These are phyloP conservation scores for Colletotrichum horii DNA, from an alignment of 2,329 filamentous ascomycete species.

Conservation along the genomic window DNA sequence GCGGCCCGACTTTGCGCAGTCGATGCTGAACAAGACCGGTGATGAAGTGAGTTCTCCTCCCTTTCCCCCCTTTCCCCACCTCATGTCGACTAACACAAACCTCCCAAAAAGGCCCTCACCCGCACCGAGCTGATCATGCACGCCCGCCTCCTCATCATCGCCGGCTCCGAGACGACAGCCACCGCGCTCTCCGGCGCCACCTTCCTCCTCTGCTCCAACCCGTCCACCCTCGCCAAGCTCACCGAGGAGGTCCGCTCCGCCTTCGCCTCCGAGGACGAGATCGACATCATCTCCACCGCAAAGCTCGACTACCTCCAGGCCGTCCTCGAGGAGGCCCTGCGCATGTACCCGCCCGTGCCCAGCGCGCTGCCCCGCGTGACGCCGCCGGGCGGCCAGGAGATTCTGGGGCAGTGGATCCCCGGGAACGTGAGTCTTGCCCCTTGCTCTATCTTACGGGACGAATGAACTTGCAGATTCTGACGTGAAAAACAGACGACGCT, in stretches of 20 bases:
- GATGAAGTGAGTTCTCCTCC: neutral
- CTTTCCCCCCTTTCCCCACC: too few species aligned
- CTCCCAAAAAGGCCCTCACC: constrained; percentile 1
- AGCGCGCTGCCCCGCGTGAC: constrained; percentile 30
- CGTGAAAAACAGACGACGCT: constrained; percentile 40
- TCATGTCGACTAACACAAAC: neutral
- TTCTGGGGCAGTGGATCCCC: constrained; percentile 36
- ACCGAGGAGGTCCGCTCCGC: constrained; percentile 39
- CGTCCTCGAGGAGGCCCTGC: constrained; percentile 45
- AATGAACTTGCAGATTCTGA: too few species aligned
- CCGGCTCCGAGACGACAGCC: constrained; percentile 40
- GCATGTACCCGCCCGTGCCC: constrained; percentile 41
- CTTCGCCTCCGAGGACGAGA: constrained; percentile 39
- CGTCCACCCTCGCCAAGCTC: constrained; percentile 32
- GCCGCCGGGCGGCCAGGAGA: constrained; percentile 33
- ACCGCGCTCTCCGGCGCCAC: constrained; percentile 31
- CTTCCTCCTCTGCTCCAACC: constrained; percentile 35
- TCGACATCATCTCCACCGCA: constrained; percentile 34
- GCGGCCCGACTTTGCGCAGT: constrained; percentile 23
- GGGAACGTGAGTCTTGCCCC: constrained; percentile 30
- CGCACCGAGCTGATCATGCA: constrained; percentile 25
- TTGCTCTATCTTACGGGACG: too few species aligned
- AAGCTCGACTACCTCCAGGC: constrained; percentile 45
- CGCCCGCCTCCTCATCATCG: constrained; percentile 30
- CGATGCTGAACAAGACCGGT: constrained; percentile 21